Conservation (phyloP, 306 rosid species). For the Cicer yamashitae region DNA sequence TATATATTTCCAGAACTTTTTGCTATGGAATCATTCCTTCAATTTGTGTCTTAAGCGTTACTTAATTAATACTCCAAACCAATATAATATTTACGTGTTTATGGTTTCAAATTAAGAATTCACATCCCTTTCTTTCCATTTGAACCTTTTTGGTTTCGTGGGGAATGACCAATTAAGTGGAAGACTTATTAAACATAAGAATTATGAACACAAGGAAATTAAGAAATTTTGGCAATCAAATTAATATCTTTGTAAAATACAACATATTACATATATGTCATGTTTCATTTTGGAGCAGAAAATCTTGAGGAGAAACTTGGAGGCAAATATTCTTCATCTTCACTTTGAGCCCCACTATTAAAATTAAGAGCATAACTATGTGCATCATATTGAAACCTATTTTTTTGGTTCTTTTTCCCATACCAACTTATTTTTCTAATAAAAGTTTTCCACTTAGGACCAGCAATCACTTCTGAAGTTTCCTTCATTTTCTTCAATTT, state of each 20-base stretch:
- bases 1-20: not conserved
- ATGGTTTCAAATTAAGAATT: conserved; percentile 7
- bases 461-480: conserved; percentile 64
- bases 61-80: conserved; percentile 17
- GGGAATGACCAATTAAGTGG: too few relatives aligned
- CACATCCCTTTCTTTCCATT: not conserved
- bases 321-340: conserved; percentile 53
- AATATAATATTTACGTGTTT: not conserved
- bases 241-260: not conserved
- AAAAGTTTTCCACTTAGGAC: conserved; percentile 80
- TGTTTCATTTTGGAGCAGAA: conserved; percentile 49
- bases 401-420: conserved; percentile 42
- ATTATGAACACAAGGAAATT: conserved; percentile 1
- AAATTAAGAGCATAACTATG: conserved; percentile 81
- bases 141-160: not conserved
- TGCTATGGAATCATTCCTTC: conserved; percentile 6
- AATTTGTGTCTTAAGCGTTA: not conserved
- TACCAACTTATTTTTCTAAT: conserved; percentile 67
- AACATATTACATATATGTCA: not conserved
- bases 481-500: conserved; percentile 59
- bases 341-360: conserved; percentile 53
- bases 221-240: conserved; percentile 16
- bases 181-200: not conserved
- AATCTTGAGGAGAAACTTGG: conserved; percentile 60
- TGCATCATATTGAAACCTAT: conserved; percentile 67